Evolutionary conservation across 805 yeast species (phyloP).

Genomic region (Candida wancherniae): DNA sequence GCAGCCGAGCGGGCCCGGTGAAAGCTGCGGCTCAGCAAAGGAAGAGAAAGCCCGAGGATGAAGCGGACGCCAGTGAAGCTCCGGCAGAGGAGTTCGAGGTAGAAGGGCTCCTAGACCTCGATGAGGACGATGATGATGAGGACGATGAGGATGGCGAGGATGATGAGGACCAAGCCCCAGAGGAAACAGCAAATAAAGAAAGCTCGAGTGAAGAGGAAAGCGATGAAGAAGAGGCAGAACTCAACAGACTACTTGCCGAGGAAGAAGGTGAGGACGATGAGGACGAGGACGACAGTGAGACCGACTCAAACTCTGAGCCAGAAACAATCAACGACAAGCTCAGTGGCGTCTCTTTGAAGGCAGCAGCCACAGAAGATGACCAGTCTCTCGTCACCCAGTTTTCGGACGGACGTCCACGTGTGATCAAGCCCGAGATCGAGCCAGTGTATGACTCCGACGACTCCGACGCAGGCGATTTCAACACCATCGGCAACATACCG

Average conservation of each 20-base stretch:
- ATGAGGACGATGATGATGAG: constrained; percentile 12
- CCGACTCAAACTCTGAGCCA: constrained; percentile 44
- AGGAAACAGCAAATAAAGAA: constrained; percentile 3
- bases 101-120: constrained; percentile 13
- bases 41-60: constrained; percentile 14
- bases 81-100: constrained; percentile 14
- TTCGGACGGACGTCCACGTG: constrained; percentile 78
- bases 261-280: constrained; percentile 30
- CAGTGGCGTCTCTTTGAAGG: constrained; percentile 49
- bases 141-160: constrained; percentile 3
- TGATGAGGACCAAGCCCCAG: constrained; percentile 1
- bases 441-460: constrained; percentile 96
- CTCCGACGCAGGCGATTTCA: constrained; percentile 70
- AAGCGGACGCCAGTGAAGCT: constrained; percentile 9
- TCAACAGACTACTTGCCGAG: constrained; percentile 55
- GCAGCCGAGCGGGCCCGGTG: constrained; percentile 2
- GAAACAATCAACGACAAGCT: constrained; percentile 51
- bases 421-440: constrained; percentile 81
- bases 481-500: constrained; percentile 93
- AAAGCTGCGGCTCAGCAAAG: constrained; percentile 5
- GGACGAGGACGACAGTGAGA: constrained; percentile 46
- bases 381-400: constrained; percentile 42
- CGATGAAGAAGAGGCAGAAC: constrained; percentile 39
- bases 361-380: constrained; percentile 40
- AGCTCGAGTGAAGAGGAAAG: constrained; percentile 7